Conservation (phyloP, 768 basidiomycete species). For the Ramaria sp. region DNA sequence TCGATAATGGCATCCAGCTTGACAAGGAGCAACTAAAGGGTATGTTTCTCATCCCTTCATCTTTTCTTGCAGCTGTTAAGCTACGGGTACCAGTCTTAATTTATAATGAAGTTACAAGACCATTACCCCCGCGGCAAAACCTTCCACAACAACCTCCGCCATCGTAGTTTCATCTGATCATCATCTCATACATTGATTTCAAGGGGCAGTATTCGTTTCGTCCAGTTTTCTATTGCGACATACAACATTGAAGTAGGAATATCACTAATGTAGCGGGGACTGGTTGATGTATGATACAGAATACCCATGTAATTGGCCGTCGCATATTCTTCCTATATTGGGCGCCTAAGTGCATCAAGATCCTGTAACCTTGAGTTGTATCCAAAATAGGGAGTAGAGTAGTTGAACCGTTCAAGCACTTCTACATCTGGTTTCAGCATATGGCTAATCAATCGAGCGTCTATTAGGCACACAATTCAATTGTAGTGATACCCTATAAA, state of each 20-base stretch:
- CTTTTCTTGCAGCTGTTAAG: background rate
- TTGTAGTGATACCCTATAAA: too few relatives aligned
- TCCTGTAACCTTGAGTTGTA: too few relatives aligned
- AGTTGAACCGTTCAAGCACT: too few relatives aligned
- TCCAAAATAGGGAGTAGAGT: too few relatives aligned
- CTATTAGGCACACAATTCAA: too few relatives aligned
- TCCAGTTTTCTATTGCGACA: background rate
- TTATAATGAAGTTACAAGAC: conserved; percentile 23
- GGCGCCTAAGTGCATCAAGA: too few relatives aligned
- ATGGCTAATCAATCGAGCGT: too few relatives aligned
- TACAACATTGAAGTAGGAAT: background rate
- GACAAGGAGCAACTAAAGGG: conserved; percentile 65
- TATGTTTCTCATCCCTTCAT: conserved; percentile 16
- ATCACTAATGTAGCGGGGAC: too few relatives aligned
- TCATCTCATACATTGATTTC: background rate
- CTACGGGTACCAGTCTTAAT: conserved; percentile 17
- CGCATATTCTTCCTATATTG: too few relatives aligned
- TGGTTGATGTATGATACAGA: too few relatives aligned
- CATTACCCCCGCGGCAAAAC: conserved; percentile 7
- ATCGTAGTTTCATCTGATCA: background rate
- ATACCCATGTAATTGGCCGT: too few relatives aligned
- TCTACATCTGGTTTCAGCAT: too few relatives aligned
- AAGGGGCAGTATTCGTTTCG: background rate
- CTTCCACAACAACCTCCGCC: conserved; percentile 13
- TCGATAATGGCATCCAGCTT: conserved; percentile 58